Conservation (phyloP, 2,329 filamentous ascomycete species). For the Mycogone perniciosa region DNA sequence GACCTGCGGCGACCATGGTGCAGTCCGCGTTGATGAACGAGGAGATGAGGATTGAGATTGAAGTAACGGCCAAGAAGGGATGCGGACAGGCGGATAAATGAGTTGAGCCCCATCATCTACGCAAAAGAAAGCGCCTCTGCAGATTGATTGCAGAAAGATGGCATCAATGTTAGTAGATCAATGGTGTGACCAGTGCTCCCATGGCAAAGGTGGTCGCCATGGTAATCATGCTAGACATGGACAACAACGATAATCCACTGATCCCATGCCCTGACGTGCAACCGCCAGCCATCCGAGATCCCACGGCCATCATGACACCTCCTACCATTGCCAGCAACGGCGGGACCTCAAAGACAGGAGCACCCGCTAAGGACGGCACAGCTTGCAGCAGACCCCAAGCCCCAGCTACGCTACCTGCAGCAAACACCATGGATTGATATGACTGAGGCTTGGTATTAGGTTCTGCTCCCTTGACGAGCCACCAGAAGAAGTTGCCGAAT, state of each 20-base stretch:
- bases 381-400: conserved; percentile 33
- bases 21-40: conserved; percentile 46
- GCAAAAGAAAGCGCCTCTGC: background rate
- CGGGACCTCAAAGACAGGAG: conserved; percentile 25
- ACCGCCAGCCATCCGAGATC: conserved; percentile 56
- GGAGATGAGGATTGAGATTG: conserved; percentile 39
- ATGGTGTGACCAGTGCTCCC: conserved; percentile 31
- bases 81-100: conserved; percentile 10
- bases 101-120: background rate
- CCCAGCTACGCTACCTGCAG: conserved; percentile 43
- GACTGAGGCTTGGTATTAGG: conserved; percentile 24
- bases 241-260: conserved; percentile 58
- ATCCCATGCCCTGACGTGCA: conserved; percentile 66
- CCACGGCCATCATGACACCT: conserved; percentile 52
- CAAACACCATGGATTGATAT: conserved; percentile 45
- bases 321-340: conserved; percentile 41
- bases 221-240: conserved; percentile 55
- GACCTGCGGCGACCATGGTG: conserved; percentile 49
- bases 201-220: conserved; percentile 52
- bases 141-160: background rate
- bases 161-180: conserved; percentile 19
- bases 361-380: conserved; percentile 25
- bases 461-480: conserved; percentile 27
- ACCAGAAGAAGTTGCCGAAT: conserved; percentile 48
- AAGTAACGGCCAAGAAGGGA: conserved; percentile 34